Percentiles rank a stretch among this genome's conserved stretches.
Conservation (phyloP, 345 rosid genomes). For the Carallia pectinifolia region DNA sequence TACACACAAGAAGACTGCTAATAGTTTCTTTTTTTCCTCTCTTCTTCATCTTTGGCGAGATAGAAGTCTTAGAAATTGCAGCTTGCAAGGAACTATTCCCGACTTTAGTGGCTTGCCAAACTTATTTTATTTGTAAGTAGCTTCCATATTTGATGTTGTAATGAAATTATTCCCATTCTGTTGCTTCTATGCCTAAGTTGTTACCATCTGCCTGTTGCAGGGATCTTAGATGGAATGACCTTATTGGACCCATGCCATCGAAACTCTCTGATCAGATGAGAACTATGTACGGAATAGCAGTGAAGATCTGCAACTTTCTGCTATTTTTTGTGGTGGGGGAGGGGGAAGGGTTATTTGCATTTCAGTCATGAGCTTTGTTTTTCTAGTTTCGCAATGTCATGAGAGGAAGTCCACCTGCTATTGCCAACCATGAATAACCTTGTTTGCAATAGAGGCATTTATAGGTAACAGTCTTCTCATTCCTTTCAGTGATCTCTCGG, state of each 20-base stretch:
- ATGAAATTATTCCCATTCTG: neutral
- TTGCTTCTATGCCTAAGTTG: neutral
- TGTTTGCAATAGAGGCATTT: neutral
- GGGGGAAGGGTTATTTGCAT: neutral
- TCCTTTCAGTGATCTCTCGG: conserved; percentile 48
- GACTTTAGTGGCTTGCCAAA: conserved; percentile 39
- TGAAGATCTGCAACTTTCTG: neutral
- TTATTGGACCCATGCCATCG: conserved; percentile 46
- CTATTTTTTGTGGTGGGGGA: neutral
- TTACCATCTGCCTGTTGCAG: conserved; percentile 25
- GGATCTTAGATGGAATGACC: conserved; percentile 46
- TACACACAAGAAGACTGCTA: neutral
- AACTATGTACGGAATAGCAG: conserved; percentile 35
- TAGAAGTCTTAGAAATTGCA: conserved; percentile 62
- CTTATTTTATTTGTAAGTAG: conserved; percentile 45
- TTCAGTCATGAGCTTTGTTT: neutral
- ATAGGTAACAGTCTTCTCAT: neutral
- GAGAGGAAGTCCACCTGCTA: neutral
- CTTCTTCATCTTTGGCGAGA: neutral
- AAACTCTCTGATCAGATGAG: conserved; percentile 42
- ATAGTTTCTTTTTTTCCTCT: neutral
- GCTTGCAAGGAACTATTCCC: conserved; percentile 45
- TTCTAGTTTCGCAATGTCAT: neutral
- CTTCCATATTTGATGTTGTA: neutral
- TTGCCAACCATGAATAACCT: neutral